phyloP scores from a whole-genome alignment of 345 rosid genomes.

The Euphorbia lathyris region DNA sequence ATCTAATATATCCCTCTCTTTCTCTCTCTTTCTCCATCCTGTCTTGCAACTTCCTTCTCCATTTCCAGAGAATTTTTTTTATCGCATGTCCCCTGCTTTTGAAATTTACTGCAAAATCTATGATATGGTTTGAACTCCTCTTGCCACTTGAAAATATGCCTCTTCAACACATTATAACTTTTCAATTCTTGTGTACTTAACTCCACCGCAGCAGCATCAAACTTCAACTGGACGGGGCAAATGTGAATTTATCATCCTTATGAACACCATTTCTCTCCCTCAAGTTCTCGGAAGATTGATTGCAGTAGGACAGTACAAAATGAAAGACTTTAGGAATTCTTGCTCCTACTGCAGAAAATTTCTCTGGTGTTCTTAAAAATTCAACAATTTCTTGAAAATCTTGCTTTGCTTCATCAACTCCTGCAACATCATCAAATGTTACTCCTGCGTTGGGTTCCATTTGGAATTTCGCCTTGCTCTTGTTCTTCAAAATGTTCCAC shows the following conservation, averaged over 20 bases:
- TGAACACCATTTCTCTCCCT: not conserved
- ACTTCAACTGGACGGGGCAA: constrained; percentile 50
- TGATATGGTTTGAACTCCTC: constrained; percentile 36
- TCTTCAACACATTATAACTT: constrained; percentile 33
- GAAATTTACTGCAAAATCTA: constrained; percentile 23
- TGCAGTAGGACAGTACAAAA: constrained; percentile 38
- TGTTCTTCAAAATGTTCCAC: too few relatives aligned
- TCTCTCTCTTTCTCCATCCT: too few relatives aligned
- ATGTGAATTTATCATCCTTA: constrained; percentile 26
- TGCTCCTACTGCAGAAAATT: constrained; percentile 34
- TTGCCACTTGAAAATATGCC: constrained; percentile 40
- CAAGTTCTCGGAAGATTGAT: constrained; percentile 12
- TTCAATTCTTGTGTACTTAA: constrained; percentile 30
- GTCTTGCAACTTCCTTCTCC: too few relatives aligned
- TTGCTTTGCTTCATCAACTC: too few relatives aligned
- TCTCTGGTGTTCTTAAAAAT: too few relatives aligned
- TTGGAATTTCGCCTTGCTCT: too few relatives aligned
- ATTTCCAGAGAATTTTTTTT: too few relatives aligned
- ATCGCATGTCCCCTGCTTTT: not conserved
- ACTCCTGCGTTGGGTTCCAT: too few relatives aligned
- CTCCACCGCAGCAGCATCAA: constrained; percentile 27
- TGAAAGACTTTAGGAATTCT: constrained; percentile 34
- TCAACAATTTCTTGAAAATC: too few relatives aligned
- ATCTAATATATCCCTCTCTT: too few relatives aligned
- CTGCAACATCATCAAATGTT: too few relatives aligned